These are phyloP conservation scores for Pseudevernia furfuracea DNA, from an alignment of 495 filamentous ascomycete species.

Conservation along the genomic window DNA sequence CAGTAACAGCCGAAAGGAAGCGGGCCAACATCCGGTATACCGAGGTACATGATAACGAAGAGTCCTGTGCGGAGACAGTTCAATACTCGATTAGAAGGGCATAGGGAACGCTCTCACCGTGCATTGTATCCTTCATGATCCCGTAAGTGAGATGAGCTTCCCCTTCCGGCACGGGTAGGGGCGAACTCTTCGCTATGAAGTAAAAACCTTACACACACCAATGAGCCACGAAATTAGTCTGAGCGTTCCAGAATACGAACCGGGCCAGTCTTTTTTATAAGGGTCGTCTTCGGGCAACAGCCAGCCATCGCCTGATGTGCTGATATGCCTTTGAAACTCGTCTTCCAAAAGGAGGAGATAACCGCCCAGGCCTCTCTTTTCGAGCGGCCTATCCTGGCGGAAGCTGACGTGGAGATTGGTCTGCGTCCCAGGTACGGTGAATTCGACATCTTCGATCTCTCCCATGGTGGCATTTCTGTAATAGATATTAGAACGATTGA, in stretches of 20 bases:
- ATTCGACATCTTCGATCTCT: background rate
- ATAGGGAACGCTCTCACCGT: background rate
- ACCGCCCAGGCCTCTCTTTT: background rate
- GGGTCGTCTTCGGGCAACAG: background rate
- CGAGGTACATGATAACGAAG: background rate
- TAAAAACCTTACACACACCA: background rate
- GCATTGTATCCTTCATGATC: background rate
- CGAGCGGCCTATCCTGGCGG: background rate
- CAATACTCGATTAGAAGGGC: background rate
- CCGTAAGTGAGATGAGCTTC: background rate
- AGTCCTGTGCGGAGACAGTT: background rate
- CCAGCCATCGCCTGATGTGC: background rate
- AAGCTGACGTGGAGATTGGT: background rate
- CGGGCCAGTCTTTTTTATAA: background rate
- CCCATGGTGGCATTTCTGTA: background rate
- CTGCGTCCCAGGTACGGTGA: background rate
- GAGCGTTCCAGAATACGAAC: background rate
- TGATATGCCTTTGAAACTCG: background rate
- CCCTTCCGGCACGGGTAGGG: background rate
- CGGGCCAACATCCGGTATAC: background rate
- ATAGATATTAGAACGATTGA: background rate
- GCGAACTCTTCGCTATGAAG: background rate
- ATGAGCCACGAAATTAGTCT: background rate
- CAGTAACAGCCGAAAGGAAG: conserved; percentile 1
- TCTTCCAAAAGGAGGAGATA: background rate